Evolutionary conservation across 148 eudicot genomes (phyloP), one percentile per base, ranked within the genome.

Genomic region (Fagopyrum esculentum): DNA sequence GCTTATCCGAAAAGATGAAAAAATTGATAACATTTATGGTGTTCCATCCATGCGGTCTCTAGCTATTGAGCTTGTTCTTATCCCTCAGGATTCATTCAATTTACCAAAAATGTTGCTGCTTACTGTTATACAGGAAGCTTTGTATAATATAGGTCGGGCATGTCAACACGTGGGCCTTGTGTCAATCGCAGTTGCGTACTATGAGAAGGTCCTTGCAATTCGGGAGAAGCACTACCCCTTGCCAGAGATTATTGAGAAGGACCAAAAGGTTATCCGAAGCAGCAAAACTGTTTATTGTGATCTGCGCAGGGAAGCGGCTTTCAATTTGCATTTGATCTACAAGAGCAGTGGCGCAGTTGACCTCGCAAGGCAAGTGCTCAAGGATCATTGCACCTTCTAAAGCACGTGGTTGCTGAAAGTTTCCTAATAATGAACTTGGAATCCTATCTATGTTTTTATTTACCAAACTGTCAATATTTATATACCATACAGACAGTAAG

Each of bases 221-320:
- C 81, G 59, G 30, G 87, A 81, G 76, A 80, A 81, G 77, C 91
- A 35, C 40, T 35, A 35, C 40, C 40, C 40, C 2, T 35, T 35
- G 52, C 98, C 97, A 15, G 78, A 77, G 79, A 80, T 86, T 48
- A 29, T 82, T 57, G 77, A 81, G 48, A 48, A 82, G 75, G 87
- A 84, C 61, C 80, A 71, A 57, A 87, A 81, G 72, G 56, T 30
- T 5, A 29, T 40, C 11, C 72, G 74, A 47, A 74, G 72, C 71
- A 84, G 16, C 17, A 85, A 79, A 60, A 83, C 85, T 3, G 91
- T 92, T 29, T 84, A 84, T 69, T 91, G 98, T 77, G 90, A 91
- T 79, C 95, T 93, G 43, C 88, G 94, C 45, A 84, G 97, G 80
- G 98, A 93, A 84, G 98, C 97, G 9, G 97, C 98, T 44, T 88